Conservation (phyloP, 306 rosid species). For the Cicer chorassanicum region DNA sequence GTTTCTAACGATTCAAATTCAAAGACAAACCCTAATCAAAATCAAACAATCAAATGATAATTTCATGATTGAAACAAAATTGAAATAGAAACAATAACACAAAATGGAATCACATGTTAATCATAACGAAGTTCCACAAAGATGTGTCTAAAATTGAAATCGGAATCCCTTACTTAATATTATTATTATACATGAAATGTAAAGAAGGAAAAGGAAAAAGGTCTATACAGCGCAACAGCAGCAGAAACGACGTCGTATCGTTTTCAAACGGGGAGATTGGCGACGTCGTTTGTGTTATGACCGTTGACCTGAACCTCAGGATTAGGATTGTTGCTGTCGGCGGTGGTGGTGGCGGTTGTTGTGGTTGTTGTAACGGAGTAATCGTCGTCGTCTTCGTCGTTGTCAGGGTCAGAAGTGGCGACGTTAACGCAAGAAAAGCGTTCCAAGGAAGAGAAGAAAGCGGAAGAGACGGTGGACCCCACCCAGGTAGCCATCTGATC, state of each 20-base stretch:
- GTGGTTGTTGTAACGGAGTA: conserved; percentile 40
- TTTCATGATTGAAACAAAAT: not conserved
- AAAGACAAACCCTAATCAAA: conserved; percentile 21
- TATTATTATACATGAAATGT: conserved; percentile 9
- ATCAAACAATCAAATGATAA: conserved; percentile 14
- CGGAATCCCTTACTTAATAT: conserved; percentile 23
- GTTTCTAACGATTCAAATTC: conserved; percentile 15
- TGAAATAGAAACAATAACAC: conserved; percentile 5
- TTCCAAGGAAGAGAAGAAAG: conserved; percentile 82
- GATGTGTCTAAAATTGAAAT: conserved; percentile 19
- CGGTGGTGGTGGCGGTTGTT: conserved; percentile 30
- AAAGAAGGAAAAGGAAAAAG: conserved; percentile 44
- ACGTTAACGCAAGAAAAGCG: conserved; percentile 86
- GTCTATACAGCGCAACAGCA: conserved; percentile 43
- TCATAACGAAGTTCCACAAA: conserved; percentile 23
- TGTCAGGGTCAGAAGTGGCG: conserved; percentile 65
- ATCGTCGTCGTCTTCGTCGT: conserved; percentile 54
- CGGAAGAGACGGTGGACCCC: conserved; percentile 72
- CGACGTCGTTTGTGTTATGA: conserved; percentile 44
- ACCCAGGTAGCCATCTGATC: conserved; percentile 73
- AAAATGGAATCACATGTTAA: conserved; percentile 33
- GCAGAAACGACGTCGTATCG: not conserved
- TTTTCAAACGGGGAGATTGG: conserved; percentile 60
- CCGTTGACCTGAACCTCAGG: conserved; percentile 38
- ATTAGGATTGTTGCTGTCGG: conserved; percentile 20